Evolutionary conservation across 1,284 basidiomycete genomes (phyloP).

Genomic region (Inonotus hispidus): DNA sequence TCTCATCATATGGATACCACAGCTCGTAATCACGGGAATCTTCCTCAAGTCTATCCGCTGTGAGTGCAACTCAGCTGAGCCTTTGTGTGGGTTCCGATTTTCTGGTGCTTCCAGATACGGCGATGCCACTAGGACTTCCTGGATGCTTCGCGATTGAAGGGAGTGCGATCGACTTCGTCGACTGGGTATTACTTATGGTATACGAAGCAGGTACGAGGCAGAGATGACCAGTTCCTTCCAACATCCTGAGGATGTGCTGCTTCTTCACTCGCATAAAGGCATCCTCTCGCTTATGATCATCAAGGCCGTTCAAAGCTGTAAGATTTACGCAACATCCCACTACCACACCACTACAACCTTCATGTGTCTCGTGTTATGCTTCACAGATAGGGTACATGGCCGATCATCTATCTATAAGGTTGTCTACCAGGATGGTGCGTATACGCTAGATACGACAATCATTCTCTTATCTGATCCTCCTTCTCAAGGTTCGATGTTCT

Average conservation of each 20-base stretch:
- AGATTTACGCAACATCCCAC: not conserved
- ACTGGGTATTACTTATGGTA: not conserved
- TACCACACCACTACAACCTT: not conserved
- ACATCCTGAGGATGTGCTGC: not conserved
- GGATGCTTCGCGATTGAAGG: not conserved
- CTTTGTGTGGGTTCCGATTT: not conserved
- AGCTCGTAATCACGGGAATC: not conserved
- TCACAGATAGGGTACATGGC: not conserved
- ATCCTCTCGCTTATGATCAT: not conserved
- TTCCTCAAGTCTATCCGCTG: not conserved
- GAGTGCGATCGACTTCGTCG: not conserved
- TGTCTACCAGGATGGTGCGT: not conserved
- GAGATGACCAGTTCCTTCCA: not conserved
- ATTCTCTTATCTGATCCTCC: not conserved
- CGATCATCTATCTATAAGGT: not conserved
- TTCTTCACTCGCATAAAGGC: not conserved
- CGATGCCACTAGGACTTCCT: not conserved
- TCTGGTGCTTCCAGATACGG: not conserved
- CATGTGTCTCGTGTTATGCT: not conserved
- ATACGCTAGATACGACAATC: not conserved
- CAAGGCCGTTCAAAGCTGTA: conserved; percentile 1
- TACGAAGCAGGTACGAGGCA: not conserved
- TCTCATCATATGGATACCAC: not conserved
- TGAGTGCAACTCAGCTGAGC: not conserved
- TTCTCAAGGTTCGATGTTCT: not conserved